Evolutionary conservation across 2,329 filamentous ascomycete genomes (phyloP).

Genomic region (Clonostachys chloroleuca): DNA sequence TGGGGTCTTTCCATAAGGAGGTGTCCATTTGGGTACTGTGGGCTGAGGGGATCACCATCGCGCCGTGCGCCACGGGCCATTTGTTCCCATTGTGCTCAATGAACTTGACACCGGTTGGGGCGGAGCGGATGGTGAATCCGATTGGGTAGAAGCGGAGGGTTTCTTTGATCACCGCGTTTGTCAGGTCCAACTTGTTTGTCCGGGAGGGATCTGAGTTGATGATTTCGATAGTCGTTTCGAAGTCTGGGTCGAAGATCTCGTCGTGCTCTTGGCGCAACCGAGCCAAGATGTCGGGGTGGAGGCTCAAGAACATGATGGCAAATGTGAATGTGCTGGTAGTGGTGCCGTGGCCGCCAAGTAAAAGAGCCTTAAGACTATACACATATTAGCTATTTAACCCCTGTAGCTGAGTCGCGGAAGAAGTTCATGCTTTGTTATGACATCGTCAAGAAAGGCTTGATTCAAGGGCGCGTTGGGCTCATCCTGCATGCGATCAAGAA

Average conservation of each 20-base stretch:
- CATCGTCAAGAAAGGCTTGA: conserved; percentile 9
- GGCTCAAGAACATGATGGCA: conserved; percentile 9
- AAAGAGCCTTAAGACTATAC: conserved; percentile 10
- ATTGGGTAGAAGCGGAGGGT: conserved; percentile 45
- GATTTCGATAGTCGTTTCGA: conserved; percentile 21
- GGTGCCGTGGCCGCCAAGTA: conserved; percentile 15
- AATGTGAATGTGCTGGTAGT: conserved; percentile 8
- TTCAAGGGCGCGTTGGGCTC: conserved; percentile 5
- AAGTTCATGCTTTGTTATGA: neutral
- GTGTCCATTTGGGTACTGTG: conserved; percentile 19
- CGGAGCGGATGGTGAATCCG: conserved; percentile 30
- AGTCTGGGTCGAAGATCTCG: conserved; percentile 13
- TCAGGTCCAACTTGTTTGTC: conserved; percentile 45
- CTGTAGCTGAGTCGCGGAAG: no score
- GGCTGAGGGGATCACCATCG: conserved; percentile 8
- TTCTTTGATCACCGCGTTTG: conserved; percentile 50
- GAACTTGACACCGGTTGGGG: conserved; percentile 19
- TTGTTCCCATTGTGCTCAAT: conserved; percentile 29
- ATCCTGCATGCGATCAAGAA: conserved; percentile 9
- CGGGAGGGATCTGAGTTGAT: conserved; percentile 33
- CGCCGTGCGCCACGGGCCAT: conserved; percentile 27
- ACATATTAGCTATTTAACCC: neutral
- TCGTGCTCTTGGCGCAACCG: conserved; percentile 19
- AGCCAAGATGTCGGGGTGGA: conserved; percentile 11
- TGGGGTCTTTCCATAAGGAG: conserved; percentile 27